A percentile compares a stretch with the other conserved stretches of the same genome.
phyloP scores from a whole-genome alignment of 1,284 basidiomycete species.

The Apiotrichum sp. region DNA sequence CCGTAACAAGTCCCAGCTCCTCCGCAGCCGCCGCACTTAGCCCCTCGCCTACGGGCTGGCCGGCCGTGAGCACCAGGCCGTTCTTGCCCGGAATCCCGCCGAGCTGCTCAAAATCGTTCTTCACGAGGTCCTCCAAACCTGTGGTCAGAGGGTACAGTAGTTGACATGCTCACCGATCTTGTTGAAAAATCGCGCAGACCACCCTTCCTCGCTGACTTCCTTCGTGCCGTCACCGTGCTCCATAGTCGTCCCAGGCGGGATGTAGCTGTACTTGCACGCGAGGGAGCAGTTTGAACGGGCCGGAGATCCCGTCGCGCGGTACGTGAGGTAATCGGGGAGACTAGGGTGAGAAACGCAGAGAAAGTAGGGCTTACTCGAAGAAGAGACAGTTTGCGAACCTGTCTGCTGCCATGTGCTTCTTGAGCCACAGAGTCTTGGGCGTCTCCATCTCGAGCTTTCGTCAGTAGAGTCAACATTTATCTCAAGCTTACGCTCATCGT shows the following conservation, averaged over 20 bases:
- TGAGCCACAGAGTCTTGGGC: conserved; percentile 94
- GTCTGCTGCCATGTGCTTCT: conserved; percentile 70
- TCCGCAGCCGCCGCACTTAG: conserved; percentile 70
- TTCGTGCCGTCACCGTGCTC: conserved; percentile 34
- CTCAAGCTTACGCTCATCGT: conserved; percentile 76
- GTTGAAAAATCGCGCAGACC: conserved; percentile 81
- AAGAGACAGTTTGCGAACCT: conserved; percentile 82
- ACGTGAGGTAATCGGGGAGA: conserved; percentile 92
- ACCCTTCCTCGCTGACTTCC: conserved; percentile 55
- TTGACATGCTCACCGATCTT: conserved; percentile 56
- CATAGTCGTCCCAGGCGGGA: conserved; percentile 58
- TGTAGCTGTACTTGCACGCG: conserved; percentile 93
- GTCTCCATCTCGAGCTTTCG: conserved; percentile 89
- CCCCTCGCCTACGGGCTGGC: conserved; percentile 80
- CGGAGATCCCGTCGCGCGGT: conserved; percentile 71
- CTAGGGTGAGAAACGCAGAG: conserved; percentile 11
- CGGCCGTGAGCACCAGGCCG: conserved; percentile 74
- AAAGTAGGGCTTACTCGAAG: conserved; percentile 59
- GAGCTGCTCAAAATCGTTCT: conserved; percentile 67
- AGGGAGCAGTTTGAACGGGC: conserved; percentile 88
- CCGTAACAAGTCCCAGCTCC: conserved; percentile 76
- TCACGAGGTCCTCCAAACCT: conserved; percentile 43
- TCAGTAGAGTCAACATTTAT: background rate
- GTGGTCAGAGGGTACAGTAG: background rate
- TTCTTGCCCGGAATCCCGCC: conserved; percentile 61